A percentile compares a stretch with the other conserved stretches of the same genome.
These are phyloP conservation scores for Penicillium egyptiacum DNA, from an alignment of 495 filamentous ascomycete species.

Conservation along the genomic window DNA sequence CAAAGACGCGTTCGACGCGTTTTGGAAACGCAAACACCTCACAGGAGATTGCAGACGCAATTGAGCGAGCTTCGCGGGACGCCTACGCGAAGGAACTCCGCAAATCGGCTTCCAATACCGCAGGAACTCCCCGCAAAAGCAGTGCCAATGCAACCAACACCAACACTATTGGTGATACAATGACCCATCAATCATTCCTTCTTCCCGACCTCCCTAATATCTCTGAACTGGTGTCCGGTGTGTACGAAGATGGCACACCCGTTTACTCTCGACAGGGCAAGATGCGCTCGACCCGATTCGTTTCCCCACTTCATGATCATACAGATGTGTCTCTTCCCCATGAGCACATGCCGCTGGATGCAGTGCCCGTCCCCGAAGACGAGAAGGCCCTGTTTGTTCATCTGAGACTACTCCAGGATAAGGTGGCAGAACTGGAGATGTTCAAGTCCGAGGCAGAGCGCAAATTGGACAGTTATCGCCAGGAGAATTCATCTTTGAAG, in stretches of 20 bases:
- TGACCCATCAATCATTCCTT: constrained; percentile 59
- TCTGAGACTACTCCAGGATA: constrained; percentile 64
- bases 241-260: constrained; percentile 65
- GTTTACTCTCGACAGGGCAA: constrained; percentile 55
- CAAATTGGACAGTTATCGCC: constrained; percentile 53
- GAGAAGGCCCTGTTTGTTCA: constrained; percentile 70
- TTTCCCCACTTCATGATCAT: constrained; percentile 44
- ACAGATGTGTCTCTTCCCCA: constrained; percentile 41
- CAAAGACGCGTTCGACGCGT: constrained; percentile 55
- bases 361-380: constrained; percentile 65
- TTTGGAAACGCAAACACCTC: constrained; percentile 51
- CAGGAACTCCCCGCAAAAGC: constrained; percentile 27
- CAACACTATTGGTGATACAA: constrained; percentile 38
- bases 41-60: constrained; percentile 45
- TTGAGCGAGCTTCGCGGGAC: constrained; percentile 47
- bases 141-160: constrained; percentile 21
- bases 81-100: constrained; percentile 41
- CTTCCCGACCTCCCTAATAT: constrained; percentile 69
- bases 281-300: constrained; percentile 57
- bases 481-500: constrained; percentile 57
- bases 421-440: constrained; percentile 60
- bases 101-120: constrained; percentile 18
- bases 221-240: constrained; percentile 68
- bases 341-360: constrained; percentile 55
- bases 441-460: constrained; percentile 58